Evolutionary conservation across 345 rosid genomes (phyloP), one percentile per base, ranked within the genome.

Genomic region (Brassica nigra): DNA sequence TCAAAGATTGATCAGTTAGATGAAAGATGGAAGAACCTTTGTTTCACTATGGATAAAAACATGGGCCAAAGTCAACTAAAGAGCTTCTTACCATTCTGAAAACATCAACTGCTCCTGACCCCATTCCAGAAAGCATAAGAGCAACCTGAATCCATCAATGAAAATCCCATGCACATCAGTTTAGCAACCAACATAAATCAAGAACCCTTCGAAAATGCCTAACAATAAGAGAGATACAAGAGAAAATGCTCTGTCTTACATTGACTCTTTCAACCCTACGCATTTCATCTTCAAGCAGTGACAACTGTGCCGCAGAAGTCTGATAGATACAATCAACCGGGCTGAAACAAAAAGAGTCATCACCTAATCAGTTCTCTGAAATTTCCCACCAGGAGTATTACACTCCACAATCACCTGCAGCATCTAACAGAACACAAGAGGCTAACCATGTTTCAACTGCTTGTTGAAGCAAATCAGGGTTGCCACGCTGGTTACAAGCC

Each of bases 41-140:
- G 29, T 52, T 9, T 49, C 5, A 3, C 31, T 49, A 36, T 11
- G 29, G 73, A 73, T 29, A 15, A 31, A 76, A 57, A 42, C 2
- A 71, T 10, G 59, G 31, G 36, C 65, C 57, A 52, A 49, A 39
- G 23, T 57, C 52, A 54, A 0, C 27, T 54, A 54, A 1, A 0
- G 61, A 18, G 62, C 15, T 23, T 81, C 90, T 89, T 85, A 95
- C 97, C 92, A 88, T 85, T 85, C 97, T 87, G 85, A 95, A 95
- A 79, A 92, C 95, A 73, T 95, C 97, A 3, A 80, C 62, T 2
- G 88, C 82, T 61, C 82, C 89, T 39, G 94, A 80, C 63, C 97
- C 99, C 99, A 95, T 92, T 77, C 99, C 99, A 31, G 99, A 87
- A 78, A 95, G 99, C 99, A 95, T 92, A 68, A 95, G 69, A 69